Evolutionary conservation across 192 early-diverging fungal genomes (phyloP).

Genomic region (Phycomyces blakesleeanus): DNA sequence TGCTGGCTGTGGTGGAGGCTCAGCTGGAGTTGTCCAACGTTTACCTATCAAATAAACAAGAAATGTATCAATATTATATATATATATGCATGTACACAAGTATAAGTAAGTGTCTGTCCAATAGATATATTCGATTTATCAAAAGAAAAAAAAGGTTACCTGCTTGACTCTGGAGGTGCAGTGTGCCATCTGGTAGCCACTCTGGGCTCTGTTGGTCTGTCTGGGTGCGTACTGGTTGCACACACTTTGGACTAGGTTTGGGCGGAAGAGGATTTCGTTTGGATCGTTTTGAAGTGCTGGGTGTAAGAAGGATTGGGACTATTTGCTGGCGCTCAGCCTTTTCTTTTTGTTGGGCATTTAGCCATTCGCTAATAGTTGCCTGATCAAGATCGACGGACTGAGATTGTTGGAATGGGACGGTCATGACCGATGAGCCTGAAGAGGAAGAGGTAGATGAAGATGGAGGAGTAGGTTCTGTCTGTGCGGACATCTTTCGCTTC

Average conservation of each 20-base stretch:
- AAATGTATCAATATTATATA: no score
- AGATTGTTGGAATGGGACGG: background rate
- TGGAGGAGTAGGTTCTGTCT: background rate
- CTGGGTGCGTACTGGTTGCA: background rate
- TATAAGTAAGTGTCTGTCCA: no score
- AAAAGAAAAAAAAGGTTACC: background rate
- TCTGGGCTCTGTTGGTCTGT: background rate
- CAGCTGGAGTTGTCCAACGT: background rate
- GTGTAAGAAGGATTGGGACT: background rate
- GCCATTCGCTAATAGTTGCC: background rate
- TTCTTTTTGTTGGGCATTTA: background rate
- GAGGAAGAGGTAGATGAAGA: background rate
- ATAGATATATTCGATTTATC: no score
- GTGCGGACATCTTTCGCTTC: constrained; percentile 14
- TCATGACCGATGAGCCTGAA: background rate
- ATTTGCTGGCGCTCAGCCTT: background rate
- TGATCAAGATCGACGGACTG: background rate
- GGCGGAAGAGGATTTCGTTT: background rate
- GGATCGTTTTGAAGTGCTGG: background rate
- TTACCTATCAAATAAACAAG: background rate
- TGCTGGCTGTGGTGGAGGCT: background rate
- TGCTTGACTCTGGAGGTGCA: background rate
- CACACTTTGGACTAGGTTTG: constrained; percentile 2
- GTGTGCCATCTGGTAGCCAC: background rate
- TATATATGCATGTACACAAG: no score